Conservation (phyloP, 2,329 filamentous ascomycete species). For the Aspergillus versicolor region DNA sequence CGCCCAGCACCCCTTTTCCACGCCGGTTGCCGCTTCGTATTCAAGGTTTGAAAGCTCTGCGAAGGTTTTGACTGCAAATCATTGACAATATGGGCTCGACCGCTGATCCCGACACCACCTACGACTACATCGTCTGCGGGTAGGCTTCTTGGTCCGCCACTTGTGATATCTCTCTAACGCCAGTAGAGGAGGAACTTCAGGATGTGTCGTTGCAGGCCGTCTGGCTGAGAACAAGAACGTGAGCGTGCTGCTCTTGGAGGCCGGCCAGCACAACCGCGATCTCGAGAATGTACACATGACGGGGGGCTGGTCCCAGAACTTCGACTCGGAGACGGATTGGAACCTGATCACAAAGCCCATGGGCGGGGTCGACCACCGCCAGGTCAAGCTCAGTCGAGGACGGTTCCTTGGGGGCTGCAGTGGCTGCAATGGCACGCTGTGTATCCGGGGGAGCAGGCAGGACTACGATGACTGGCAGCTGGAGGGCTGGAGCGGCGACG, state of each 20-base stretch:
- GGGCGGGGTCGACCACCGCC: conserved; percentile 39
- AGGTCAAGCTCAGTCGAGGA: conserved; percentile 45
- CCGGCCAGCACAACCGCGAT: conserved; percentile 46
- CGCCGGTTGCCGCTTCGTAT: too few species aligned
- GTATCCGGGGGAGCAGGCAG: conserved; percentile 43
- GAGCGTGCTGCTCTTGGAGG: conserved; percentile 48
- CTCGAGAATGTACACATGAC: conserved; percentile 49
- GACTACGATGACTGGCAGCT: conserved; percentile 57
- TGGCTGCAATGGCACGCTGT: conserved; percentile 47
- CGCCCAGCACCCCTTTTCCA: not conserved
- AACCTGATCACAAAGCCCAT: conserved; percentile 44
- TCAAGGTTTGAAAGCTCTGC: too few species aligned
- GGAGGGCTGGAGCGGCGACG: conserved; percentile 56
- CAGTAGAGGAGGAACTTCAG: conserved; percentile 47
- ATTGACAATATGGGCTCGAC: not conserved
- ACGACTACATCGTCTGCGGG: conserved; percentile 35
- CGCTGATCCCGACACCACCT: conserved; percentile 12
- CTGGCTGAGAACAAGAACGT: conserved; percentile 46
- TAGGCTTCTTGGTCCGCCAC: conserved; percentile 10
- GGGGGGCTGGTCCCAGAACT: conserved; percentile 45
- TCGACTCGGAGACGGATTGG: conserved; percentile 47
- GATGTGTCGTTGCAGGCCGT: conserved; percentile 50
- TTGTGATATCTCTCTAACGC: not conserved
- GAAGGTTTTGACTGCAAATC: not conserved
- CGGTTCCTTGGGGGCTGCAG: conserved; percentile 45